Base-by-base conservation (phyloP, 768 basidiomycete species). In the Glaciozyma antarctica region DNA sequence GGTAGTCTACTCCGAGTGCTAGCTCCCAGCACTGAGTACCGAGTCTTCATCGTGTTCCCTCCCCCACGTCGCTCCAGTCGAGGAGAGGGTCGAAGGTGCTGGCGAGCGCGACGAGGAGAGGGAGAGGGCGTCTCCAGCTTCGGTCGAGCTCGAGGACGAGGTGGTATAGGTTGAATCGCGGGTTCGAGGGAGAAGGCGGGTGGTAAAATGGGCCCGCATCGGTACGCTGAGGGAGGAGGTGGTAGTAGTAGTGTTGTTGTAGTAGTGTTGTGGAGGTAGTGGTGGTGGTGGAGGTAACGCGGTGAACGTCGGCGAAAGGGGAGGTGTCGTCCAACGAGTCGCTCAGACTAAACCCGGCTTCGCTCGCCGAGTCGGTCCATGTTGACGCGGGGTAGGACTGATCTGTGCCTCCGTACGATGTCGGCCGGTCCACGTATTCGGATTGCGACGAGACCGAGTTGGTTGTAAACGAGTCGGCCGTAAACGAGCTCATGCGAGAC, bases 391-490 rank as follows among this genome's bases (percentile, higher is more conserved):
- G 26, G 55, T 65, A 60, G 51, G 60, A 69, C 1, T 53, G 58
- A 1, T 58, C 38, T 28, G 67, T 59, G 30, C 60, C 48, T 15
- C 60, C 47, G 13, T 49, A 65, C 58, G 17, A 62, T 24, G 17
- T 24, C 2, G 19, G 38, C 41, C 26, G 26, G 16, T 47, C 55
- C 41, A 32, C 7, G 13, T 10, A 41, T 13, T 41, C 32, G 0
- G 62, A 63, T 7, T 48, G 56, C 12, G 68, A 63, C 49, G 68
- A 69, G 9, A 66, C 64, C 41, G 68, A 69, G 49, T 69, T 69
- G 12, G 68, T 69, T 16, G 59, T 41, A 49, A 63, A 41, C 38
- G 38, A 63, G 55, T 32, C 32, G 32, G 32, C 9, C 32, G 32
- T 41, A 49, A 65, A 41, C 7, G 38, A 63, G 51, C 68, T 69